Evolutionary conservation across 176 grass and related monocot genomes (phyloP).

Genomic region (Oryza glumipatula): DNA sequence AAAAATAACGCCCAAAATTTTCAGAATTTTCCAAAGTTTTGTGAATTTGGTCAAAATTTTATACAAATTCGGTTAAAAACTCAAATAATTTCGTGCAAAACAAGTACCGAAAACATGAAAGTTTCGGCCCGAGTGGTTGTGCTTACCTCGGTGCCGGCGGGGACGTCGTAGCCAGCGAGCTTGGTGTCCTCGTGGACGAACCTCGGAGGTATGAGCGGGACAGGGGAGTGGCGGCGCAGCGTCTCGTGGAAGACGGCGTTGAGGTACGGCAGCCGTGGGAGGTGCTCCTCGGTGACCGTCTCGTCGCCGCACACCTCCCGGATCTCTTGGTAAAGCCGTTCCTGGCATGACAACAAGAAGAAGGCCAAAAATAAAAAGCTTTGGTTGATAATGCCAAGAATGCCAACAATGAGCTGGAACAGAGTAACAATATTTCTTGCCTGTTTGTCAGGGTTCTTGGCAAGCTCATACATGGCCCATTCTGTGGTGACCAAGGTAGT

Average conservation of each 20-base stretch:
- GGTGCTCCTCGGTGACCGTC: constrained; percentile 62
- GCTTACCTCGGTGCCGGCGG: constrained; percentile 58
- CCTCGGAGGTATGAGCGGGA: constrained; percentile 58
- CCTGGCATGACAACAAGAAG: constrained; percentile 28
- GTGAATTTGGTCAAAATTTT: no score
- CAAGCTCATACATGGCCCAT: constrained; percentile 91
- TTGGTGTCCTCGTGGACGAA: constrained; percentile 70
- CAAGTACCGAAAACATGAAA: no score
- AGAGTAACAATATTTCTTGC: background rate
- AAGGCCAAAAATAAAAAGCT: no score
- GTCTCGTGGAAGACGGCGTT: constrained; percentile 90
- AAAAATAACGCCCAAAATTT: no score
- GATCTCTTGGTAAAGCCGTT: constrained; percentile 65
- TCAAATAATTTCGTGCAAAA: no score
- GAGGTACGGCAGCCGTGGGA: constrained; percentile 59
- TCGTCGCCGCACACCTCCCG: constrained; percentile 51
- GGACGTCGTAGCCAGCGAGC: constrained; percentile 64
- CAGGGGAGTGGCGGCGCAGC: constrained; percentile 59
- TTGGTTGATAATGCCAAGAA: no score
- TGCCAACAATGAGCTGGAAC: no score
- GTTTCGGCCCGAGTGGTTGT: background rate
- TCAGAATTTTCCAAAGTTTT: no score
- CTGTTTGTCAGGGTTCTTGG: constrained; percentile 65
- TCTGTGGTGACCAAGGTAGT: constrained; percentile 69
- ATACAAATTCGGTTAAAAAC: no score